A percentile compares a stretch with the other conserved stretches of the same genome.
Evolutionary conservation across 768 basidiomycete species (phyloP).

Genomic region (Pleurotus salmoneostramineus): DNA sequence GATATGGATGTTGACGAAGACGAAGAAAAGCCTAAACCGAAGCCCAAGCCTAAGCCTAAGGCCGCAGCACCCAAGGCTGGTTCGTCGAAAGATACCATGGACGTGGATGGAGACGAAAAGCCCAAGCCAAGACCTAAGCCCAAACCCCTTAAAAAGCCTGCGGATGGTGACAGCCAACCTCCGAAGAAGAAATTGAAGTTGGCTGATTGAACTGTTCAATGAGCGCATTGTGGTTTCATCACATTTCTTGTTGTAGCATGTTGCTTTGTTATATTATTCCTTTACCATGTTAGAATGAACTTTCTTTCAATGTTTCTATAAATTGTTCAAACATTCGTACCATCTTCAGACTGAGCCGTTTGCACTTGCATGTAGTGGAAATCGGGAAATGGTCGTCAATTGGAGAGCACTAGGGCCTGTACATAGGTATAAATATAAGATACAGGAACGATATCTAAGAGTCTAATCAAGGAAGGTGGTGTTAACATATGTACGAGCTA

Average conservation of each 20-base stretch:
- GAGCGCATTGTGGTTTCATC: too few relatives aligned
- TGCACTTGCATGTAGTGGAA: too few relatives aligned
- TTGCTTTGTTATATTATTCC: slow-evolving; percentile 7
- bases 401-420: not conserved
- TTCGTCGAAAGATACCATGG: slow-evolving; percentile 48
- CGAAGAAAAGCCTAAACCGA: slow-evolving; percentile 42
- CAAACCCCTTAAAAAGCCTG: slow-evolving; percentile 29
- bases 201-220: slow-evolving; percentile 25
- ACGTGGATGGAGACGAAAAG: slow-evolving; percentile 32
- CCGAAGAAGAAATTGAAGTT: slow-evolving; percentile 78
- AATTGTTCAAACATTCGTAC: too few relatives aligned
- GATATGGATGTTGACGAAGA: slow-evolving; percentile 30
- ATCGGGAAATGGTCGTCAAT: too few relatives aligned
- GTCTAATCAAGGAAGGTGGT: not conserved
- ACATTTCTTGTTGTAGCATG: not conserved
- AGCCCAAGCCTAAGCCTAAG: slow-evolving; percentile 40
- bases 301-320: too few relatives aligned
- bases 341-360: too few relatives aligned
- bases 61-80: slow-evolving; percentile 28
- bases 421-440: not conserved
- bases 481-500: slow-evolving; percentile 4
- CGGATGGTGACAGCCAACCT: slow-evolving; percentile 45
- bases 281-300: too few relatives aligned
- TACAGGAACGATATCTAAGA: not conserved
- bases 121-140: slow-evolving; percentile 42